phyloP scores from a whole-genome alignment of 1,284 basidiomycete genomes.

The Tilletia caries region DNA sequence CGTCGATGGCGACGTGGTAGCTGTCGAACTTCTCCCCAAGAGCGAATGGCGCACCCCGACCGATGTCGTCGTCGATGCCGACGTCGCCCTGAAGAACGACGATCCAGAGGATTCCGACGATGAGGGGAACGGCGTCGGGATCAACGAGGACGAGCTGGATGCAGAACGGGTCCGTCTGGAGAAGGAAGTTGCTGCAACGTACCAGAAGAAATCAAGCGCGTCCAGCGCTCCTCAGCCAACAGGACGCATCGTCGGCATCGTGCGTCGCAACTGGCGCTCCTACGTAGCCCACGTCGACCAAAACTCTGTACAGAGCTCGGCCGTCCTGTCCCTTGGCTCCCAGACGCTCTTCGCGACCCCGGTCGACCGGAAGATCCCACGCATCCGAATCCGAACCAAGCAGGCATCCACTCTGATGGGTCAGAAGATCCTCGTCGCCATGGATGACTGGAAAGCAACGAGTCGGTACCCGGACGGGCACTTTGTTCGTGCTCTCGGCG shows the following conservation, averaged over 20 bases:
- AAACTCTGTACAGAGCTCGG: constrained; percentile 71
- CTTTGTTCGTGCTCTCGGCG: constrained; percentile 87
- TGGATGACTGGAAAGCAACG: constrained; percentile 83
- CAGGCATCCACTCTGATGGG: constrained; percentile 83
- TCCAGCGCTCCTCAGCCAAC: constrained; percentile 74
- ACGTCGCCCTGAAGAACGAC: constrained; percentile 75
- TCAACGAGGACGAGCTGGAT: constrained; percentile 19
- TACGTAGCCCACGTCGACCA: constrained; percentile 96
- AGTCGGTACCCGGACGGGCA: constrained; percentile 96
- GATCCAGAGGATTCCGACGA: constrained; percentile 64
- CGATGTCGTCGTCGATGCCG: constrained; percentile 85
- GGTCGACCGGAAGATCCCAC: constrained; percentile 83
- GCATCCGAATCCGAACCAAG: constrained; percentile 88
- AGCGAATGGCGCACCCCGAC: constrained; percentile 88
- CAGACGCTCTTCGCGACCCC: constrained; percentile 95
- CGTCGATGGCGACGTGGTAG: constrained; percentile 89
- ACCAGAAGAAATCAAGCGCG: constrained; percentile 55
- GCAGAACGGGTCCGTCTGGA: neutral
- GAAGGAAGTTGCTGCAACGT: constrained; percentile 52
- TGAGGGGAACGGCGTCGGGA: constrained; percentile 50
- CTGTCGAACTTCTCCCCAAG: constrained; percentile 81
- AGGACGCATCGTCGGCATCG: constrained; percentile 82
- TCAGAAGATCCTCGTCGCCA: constrained; percentile 93
- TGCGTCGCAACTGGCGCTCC: constrained; percentile 86
- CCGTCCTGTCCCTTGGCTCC: constrained; percentile 69